Evolutionary conservation across 1,284 basidiomycete genomes (phyloP), one percentile per base, ranked within the genome.

Genomic region (Naganishia sp.): DNA sequence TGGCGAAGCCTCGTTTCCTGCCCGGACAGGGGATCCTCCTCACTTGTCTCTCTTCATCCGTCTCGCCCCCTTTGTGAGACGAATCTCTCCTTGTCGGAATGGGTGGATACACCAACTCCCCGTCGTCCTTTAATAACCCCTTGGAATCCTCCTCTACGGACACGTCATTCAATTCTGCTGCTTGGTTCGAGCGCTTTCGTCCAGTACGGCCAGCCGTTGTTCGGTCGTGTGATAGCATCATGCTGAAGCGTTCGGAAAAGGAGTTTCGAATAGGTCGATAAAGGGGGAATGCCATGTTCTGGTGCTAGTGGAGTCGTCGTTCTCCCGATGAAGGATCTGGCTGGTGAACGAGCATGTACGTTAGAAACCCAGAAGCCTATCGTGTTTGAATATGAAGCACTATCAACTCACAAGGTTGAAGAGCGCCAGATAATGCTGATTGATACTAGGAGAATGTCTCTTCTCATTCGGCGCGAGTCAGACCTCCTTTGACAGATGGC

Each of bases 161-260:
- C 15, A 61, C 59, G n/a, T 61, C 59, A 36, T 39, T 61, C 48
- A 61, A 28, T n/a, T 49, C 59, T 50, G 59, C 59, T 28, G 59
- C 48, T 52, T 61, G 59, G 28, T 52, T 61, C 25, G 59, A 50
- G 48, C 59, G 59, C 39, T 61, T 61, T 39, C 59, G 59, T 50
- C 59, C 59, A 6, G 15, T 52, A n/a, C 48, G 59, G 23, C 59
- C 50, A 9, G 59, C 13, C 28, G 59, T 43, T 42, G 48, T 36
- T 6, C 39, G n/a, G 28, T 42, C 36, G 1, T 52, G 46, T 11
- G 23, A 43, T 28, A 25, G 48, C 36, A 52, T 25, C 21, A 61
- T 28, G 21, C 48, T n/a, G 9, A 25, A 23, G 36, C 36, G 36
- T 31, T 50, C 36, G 48, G 59, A 50, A 11, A 61, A 61, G 33